Conservation (phyloP, 164 flowering plant species). For the Magnolia officinalis region DNA sequence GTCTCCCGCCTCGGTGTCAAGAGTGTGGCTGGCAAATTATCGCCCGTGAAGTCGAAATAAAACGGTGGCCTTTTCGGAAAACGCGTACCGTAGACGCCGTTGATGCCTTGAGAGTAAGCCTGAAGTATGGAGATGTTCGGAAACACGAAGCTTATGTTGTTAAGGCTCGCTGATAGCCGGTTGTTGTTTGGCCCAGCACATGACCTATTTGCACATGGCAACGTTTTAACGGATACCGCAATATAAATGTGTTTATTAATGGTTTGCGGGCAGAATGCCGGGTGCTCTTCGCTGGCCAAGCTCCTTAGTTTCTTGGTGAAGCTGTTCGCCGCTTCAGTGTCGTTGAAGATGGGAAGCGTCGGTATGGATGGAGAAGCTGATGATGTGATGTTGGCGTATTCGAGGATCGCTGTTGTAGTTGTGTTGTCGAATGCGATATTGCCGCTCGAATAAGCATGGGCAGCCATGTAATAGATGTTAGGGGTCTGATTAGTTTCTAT, state of each 20-base stretch:
- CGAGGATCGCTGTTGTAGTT: conserved; percentile 25
- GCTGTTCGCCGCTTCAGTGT: conserved; percentile 5
- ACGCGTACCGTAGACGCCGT: conserved; percentile 26
- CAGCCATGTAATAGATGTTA: conserved; percentile 31
- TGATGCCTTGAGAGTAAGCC: conserved; percentile 37
- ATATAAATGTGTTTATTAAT: conserved; percentile 7
- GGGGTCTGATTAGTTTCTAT: conserved; percentile 16
- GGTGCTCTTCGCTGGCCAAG: conserved; percentile 20
- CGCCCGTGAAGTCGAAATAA: conserved; percentile 37
- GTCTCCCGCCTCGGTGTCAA: conserved; percentile 31
- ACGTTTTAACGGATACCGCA: conserved; percentile 14
- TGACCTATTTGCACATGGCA: conserved; percentile 8
- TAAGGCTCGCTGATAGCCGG: conserved; percentile 41
- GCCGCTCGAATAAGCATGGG: conserved; percentile 19
- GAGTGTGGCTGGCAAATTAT: conserved; percentile 15
- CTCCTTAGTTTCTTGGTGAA: conserved; percentile 15
- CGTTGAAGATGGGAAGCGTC: conserved; percentile 12
- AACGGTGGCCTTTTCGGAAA: conserved; percentile 42
- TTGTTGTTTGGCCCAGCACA: conserved; percentile 28
- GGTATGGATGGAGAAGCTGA: conserved; percentile 3
- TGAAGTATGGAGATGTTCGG: conserved; percentile 36
- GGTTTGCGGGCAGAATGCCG: conserved; percentile 16
- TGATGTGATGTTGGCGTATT: conserved; percentile 11
- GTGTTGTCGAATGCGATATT: conserved; percentile 14
- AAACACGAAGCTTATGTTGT: conserved; percentile 45